Evolutionary conservation across 352 stramenopile species (phyloP), one percentile per base, ranked within the genome.

Genomic region (Aphanomyces euteiches): DNA sequence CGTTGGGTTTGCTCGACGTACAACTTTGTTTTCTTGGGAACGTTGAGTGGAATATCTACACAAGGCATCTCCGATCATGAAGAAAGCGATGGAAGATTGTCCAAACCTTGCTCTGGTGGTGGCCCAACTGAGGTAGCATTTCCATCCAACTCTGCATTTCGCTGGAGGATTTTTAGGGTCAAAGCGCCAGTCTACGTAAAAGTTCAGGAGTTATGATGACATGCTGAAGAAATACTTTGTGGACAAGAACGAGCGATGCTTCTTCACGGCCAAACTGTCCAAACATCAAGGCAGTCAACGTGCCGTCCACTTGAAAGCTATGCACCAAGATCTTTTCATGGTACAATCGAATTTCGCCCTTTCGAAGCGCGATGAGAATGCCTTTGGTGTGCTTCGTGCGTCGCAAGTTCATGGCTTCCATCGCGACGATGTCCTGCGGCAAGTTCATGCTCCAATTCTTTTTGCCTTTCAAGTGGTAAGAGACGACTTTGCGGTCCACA

Each of bases 11-110:
- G 90, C 69, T 98, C 92, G 34, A 98, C 90, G 72, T 96, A 98
- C 56, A 98, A 72, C 41, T 95, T 96, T n/a, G 92, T 98, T 61
- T 97, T 97, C 78, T 97, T 97, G 0, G 91, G 91, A 37, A 98
- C 92, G 47, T 96, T 92, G 19, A 97, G 80, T 4, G 90, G 90
- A 28, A 97, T 95, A 53, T 97, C 91, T 54, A 61, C 7, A 50
- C 43, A n/a, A 50, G 1, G 43, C 10, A 50, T n/a, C n/a, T n/a
- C 43, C 17, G 1, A 28, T 28, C 28, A 50, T 50, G 43, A 60
- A 47, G 3, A 34, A 36, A 10, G 40, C 40, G 38, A 54, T 57
- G n/a, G 28, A 63, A 37, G 34, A 13, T 3, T 47, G 57, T 8
- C 12, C 3, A 19, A 37, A 50, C 38, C 47, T 85, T 97, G 90